These are phyloP conservation scores for Metschnikowia picachoensis DNA, from an alignment of 805 yeast species.

Conservation along the genomic window DNA sequence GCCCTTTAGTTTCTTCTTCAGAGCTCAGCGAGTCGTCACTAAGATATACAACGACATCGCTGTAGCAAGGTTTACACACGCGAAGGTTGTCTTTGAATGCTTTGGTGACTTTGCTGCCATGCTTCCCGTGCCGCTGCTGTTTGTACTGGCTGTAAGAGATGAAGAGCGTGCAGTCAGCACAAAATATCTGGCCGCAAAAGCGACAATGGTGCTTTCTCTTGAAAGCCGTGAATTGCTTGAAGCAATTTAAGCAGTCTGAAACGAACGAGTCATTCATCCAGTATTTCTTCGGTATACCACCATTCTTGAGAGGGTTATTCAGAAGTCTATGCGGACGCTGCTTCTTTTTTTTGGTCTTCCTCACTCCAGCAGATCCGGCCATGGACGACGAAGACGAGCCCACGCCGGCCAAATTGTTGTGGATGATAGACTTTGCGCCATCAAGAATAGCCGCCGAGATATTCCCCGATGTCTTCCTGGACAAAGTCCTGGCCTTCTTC, in stretches of 20 bases:
- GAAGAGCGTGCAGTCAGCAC: constrained; percentile 75
- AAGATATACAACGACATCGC: constrained; percentile 62
- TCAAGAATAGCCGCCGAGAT: constrained; percentile 33
- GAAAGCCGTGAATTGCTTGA: constrained; percentile 75
- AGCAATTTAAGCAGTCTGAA: constrained; percentile 81
- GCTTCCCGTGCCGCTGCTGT: constrained; percentile 28
- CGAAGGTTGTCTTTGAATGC: constrained; percentile 67
- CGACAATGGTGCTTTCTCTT: constrained; percentile 93
- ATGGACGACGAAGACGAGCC: constrained; percentile 33
- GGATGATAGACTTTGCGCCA: constrained; percentile 36
- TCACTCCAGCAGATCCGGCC: constrained; percentile 14
- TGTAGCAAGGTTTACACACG: constrained; percentile 73
- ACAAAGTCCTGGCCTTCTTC: constrained; percentile 6
- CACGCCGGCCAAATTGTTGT: constrained; percentile 24
- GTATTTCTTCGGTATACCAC: constrained; percentile 68
- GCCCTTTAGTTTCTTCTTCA: not conserved
- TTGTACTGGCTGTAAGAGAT: constrained; percentile 53
- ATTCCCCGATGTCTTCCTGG: constrained; percentile 28
- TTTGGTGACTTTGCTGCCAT: constrained; percentile 8
- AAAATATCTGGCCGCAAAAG: constrained; percentile 93
- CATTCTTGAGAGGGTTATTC: constrained; percentile 42
- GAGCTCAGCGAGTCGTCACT: constrained; percentile 58
- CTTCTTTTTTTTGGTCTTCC: constrained; percentile 20
- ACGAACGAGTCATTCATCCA: constrained; percentile 98
- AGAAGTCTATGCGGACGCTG: constrained; percentile 29